Evolutionary conservation across 805 yeast species (phyloP), one percentile per base, ranked within the genome.

Genomic region (Blastobotrys chiropterorum): DNA sequence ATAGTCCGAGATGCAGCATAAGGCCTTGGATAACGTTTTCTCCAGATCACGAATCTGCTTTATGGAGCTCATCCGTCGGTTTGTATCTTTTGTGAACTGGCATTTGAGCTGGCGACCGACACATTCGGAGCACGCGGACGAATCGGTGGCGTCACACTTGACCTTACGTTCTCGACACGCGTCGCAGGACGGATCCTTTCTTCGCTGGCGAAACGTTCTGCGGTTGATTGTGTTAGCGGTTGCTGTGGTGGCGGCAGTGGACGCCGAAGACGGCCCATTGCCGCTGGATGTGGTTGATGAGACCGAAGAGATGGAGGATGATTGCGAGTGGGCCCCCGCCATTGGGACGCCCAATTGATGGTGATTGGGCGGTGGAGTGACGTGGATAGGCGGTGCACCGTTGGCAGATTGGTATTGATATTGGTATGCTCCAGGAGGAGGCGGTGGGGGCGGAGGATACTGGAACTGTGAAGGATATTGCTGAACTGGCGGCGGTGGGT

Each of bases 121-220:
- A 52, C 67, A 63, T 48, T 63, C 67, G 2, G 67, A 58, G 54
- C 67, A 63, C 7, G 66, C 54, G n/a, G 62, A 15, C 15, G 58
- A 46, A 44, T 63, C 65, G 5, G 65, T 56, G 16, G 66, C 65
- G 48, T 63, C 67, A 59, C 67, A 63, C 50, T 63, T 63, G 48
- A 63, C 67, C 47, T 63, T 63, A 17, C 67, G 56, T 46, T 63
- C 67, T 20, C 67, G 56, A 44, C 67, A 63, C 31, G 67, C 63
- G 42, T 63, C 67, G 53, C 67, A 63, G 8, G 66, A 62, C 8
- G 67, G 67, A 47, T 62, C 63, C 40, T 63, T 63, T 14, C 67
- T 49, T 26, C 67, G 60, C 44, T 62, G 65, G 13, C 67, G 57
- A 41, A 62, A 60, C 21, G 63, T 59, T 4, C 65, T 51, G 17